Percentiles rank a stretch among this genome's conserved stretches.
Evolutionary conservation across 2,329 filamentous ascomycete species (phyloP).

Genomic region (Thielaviopsis cerberus): DNA sequence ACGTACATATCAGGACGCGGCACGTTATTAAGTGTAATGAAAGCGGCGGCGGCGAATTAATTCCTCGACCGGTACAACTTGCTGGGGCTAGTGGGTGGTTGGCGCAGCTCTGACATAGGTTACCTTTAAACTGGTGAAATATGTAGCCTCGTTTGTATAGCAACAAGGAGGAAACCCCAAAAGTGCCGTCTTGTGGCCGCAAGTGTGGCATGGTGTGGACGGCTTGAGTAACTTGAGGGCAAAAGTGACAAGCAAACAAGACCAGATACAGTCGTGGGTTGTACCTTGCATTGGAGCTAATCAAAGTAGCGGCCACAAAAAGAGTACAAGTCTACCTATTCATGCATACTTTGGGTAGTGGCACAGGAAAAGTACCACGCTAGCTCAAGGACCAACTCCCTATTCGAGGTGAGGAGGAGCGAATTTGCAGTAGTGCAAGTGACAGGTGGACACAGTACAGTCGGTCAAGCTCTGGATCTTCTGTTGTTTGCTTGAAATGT

Average conservation of each 20-base stretch:
- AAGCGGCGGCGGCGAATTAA: background rate
- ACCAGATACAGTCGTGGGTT: background rate
- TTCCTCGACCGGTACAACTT: background rate
- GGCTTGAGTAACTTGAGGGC: background rate
- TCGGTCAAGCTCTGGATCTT: background rate
- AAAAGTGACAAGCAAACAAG: background rate
- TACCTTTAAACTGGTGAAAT: no score
- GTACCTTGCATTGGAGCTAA: background rate
- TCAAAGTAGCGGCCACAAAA: background rate
- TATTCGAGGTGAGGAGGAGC: background rate
- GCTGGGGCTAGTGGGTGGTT: no score
- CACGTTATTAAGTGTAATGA: background rate
- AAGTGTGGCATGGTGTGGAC: background rate
- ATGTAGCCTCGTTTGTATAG: background rate
- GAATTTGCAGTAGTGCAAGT: background rate
- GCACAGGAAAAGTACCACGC: background rate
- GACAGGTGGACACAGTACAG: background rate
- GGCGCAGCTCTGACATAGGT: no score
- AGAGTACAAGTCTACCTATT: background rate
- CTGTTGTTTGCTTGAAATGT: no score
- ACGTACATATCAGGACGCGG: background rate
- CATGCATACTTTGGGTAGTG: background rate
- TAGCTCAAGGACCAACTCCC: background rate
- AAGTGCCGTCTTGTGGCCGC: background rate
- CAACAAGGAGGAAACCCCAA: background rate